Evolutionary conservation across 495 filamentous ascomycete species (phyloP), one percentile per base, ranked within the genome.

Genomic region (Hypoxylon cercidicola): DNA sequence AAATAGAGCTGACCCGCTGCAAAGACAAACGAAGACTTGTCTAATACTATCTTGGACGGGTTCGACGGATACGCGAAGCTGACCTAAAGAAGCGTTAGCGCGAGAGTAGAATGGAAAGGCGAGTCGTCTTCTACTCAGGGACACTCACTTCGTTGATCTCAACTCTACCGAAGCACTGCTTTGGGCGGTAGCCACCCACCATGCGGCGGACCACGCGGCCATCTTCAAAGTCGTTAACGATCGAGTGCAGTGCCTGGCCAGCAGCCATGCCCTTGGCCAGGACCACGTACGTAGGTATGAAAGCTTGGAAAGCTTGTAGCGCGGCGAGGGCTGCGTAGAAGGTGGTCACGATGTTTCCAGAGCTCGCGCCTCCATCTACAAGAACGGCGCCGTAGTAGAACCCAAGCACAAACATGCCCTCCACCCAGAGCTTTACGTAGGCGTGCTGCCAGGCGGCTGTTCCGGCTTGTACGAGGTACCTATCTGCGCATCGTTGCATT

Each of bases 321-420:
- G 90, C 90, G 55, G 85, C 86, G 39, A 97, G 79, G 21, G 88
- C 90, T 12, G 89, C 85, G 83, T 92, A 96, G 62, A 97, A 96
- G 0, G 92, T 90, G 2, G 92, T 93, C 43, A 97, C 72, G 15
- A 97, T 86, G 46, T 88, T 81, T 6, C 90, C 93, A 0, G 92
- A 77, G 12, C 82, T 81, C 37, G 86, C 34, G 6, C 77, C 75
- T 7, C 76, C 71, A 10, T 75, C 75, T 16, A 93, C 86, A 6
- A 96, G 79, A 1, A 82, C 74, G 49, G 87, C 85, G 0, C 93
- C 93, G 72, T 93, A 96, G 86, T 91, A 97, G 66, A 99, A 97
- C 0, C 93, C 94, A 66, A 93, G 86, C 0, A 96, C 90, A 55
- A 98, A 97, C 77, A 98, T 89, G 2, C 82, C 81, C 13, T 93